Evolutionary conservation across 805 yeast genomes (phyloP), one percentile per base, ranked within the genome.

Genomic region (Maudiozyma turicensis): DNA sequence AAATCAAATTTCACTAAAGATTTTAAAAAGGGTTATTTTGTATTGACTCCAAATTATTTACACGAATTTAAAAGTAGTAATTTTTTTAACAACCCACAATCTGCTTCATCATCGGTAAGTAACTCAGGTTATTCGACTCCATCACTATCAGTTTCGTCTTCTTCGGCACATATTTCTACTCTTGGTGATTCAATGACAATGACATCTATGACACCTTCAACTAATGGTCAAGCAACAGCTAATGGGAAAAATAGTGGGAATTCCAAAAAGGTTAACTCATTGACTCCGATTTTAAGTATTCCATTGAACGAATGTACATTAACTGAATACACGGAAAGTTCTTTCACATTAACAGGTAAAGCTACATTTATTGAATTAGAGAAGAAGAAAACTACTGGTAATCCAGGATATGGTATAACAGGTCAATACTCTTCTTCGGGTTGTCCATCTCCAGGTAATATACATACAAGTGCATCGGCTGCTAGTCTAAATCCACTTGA

Each of bases 11-110:
- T 82, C 52, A 77, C 76, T 51, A 76, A 82, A 62, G 75, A 82
- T 57, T 76, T 82, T 40, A 81, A 80, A 58, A 76, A 74, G 54
- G 80, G 81, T 39, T 82, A 79, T 72, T 83, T 80, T 55, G 84
- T 83, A 11, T 69, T 83, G 49, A 81, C 88, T 5, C 78, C 84
- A 57, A 80, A 78, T 58, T 82, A 72, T 52, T 61, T 83, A 38
- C 88, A 82, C 63, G 88, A 83, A 62, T 83, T 82, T 65, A 79
- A 76, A 58, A 67, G 61, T 42, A 61, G 64, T 46, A 61, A 66
- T 47, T 61, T 66, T 39, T 67, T 61, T 47, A 59, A 63, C 43
- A 31, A 44, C n/a, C 30, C 37, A 20, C 6, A 8, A 29, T 8
- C 20, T 7, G 29, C 38, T 20, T 10, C 28, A 5, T 26, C 50